Evolutionary conservation across 768 basidiomycete species (phyloP).

Genomic region (Boletus edulis): DNA sequence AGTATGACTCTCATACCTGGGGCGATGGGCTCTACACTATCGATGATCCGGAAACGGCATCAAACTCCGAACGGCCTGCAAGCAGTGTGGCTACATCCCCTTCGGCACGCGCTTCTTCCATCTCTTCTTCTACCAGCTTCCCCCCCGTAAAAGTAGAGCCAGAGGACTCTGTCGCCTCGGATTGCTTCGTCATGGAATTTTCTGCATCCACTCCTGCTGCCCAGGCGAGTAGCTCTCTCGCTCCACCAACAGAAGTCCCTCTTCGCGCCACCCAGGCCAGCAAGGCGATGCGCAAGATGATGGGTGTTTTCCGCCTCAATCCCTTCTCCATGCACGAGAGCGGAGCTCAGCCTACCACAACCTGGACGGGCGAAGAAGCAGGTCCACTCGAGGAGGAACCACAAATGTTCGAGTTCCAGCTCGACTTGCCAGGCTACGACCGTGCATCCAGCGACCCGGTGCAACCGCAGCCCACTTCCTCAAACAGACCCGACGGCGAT

Average conservation of each 20-base stretch:
- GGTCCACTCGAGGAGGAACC: slow-evolving; percentile 62
- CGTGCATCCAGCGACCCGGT: slow-evolving; percentile 15
- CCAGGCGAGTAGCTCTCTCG: slow-evolving; percentile 39
- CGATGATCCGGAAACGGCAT: slow-evolving; percentile 32
- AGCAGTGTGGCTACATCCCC: slow-evolving; percentile 35
- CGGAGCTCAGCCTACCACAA: slow-evolving; percentile 37
- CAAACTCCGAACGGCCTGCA: slow-evolving; percentile 34
- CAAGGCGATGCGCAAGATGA: slow-evolving; percentile 69
- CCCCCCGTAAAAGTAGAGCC: slow-evolving; percentile 32
- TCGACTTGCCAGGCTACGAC: slow-evolving; percentile 36
- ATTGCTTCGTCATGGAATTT: slow-evolving; percentile 37
- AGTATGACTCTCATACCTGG: slow-evolving; percentile 29
- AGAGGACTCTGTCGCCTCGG: slow-evolving; percentile 24
- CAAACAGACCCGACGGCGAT: slow-evolving; percentile 11
- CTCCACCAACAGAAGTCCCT: slow-evolving; percentile 64
- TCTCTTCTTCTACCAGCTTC: slow-evolving; percentile 28
- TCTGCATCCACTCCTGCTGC: slow-evolving; percentile 28
- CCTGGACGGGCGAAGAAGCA: slow-evolving; percentile 51
- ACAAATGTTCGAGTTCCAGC: slow-evolving; percentile 64
- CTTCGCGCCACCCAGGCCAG: slow-evolving; percentile 74
- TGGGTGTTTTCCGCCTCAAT: slow-evolving; percentile 75
- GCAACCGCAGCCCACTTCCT: slow-evolving; percentile 11
- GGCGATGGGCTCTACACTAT: slow-evolving; percentile 32
- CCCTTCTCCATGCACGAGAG: slow-evolving; percentile 69
- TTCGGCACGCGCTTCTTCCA: slow-evolving; percentile 35